Base-by-base conservation (phyloP, 768 basidiomycete genomes). In the Russula emetica region DNA sequence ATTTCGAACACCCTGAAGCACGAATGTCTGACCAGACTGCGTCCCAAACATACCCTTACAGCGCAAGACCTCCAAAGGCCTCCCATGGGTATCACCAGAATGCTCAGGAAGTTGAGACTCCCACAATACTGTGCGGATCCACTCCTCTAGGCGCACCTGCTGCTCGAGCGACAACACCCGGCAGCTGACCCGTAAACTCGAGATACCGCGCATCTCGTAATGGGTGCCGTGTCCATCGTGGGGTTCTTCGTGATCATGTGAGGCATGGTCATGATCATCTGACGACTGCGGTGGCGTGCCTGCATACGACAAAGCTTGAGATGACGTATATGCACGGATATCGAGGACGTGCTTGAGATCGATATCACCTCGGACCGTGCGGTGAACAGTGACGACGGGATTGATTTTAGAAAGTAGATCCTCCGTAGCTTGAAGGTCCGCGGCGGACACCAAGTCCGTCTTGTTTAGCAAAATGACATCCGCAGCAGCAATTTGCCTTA, bases 391-490 rank as follows among this genome's bases (percentile, higher is more conserved):
- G 1, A 87, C 86, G 2, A 83, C 84, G 5, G 94, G 90, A 73
- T 98, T 98, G 69, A 96, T 78, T 24, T 77, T 73, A n/a, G 78
- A 82, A 44, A 99, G 85, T 24, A 82, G 74, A n/a, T 69, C 71
- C 71, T 91, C 86, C 14, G 84, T 83, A 4, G 76, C 71, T 1
- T 66, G 58, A 2, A 90, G 70, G 24, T 77, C 76, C 6, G 76
- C 73, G 1, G 80, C 64, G 1, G 80, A 70, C 1, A 85, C 86
- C 10, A 98, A 78, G 70, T 98, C 96, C 30, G 79, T 78, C 78
- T 99, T 99, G 80, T 99, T 99, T 32, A 99, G 76, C 30, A 99
- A 75, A 42, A 98, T 81, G 28, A 96, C 87, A 71, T 99, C 97
- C 28, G 96, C 87, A 42, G 86, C 88, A 1, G 92, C 96, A 53